phyloP scores from a whole-genome alignment of 352 stramenopile species.

The Globisporangium barbulae region DNA sequence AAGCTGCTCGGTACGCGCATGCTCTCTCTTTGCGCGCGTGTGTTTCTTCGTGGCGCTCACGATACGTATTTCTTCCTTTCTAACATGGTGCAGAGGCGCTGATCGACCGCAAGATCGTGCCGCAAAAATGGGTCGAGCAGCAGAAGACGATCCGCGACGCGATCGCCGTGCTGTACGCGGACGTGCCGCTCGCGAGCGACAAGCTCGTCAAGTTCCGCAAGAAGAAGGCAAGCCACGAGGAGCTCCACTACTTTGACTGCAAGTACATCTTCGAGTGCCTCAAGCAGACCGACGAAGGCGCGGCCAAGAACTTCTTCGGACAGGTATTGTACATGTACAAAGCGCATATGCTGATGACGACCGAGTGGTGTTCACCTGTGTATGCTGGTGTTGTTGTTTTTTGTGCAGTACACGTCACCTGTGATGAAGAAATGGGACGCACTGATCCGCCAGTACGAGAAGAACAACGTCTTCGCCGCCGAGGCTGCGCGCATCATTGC shows the following conservation, averaged over 20 bases:
- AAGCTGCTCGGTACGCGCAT: constrained; percentile 59
- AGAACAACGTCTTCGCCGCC: constrained; percentile 73
- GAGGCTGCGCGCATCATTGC: constrained; percentile 69
- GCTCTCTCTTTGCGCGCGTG: background rate
- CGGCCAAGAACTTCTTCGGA: constrained; percentile 73
- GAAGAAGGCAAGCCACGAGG: constrained; percentile 49
- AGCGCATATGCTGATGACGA: background rate
- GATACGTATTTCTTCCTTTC: background rate
- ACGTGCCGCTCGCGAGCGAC: constrained; percentile 45
- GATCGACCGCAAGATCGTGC: constrained; percentile 69
- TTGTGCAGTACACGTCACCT: constrained; percentile 63
- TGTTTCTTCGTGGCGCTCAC: background rate
- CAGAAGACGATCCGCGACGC: constrained; percentile 58
- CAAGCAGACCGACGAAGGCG: constrained; percentile 54
- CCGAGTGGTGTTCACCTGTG: background rate
- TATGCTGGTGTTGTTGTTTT: background rate
- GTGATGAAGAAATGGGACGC: constrained; percentile 69
- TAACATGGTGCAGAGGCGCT: constrained; percentile 43
- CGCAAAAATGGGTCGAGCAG: constrained; percentile 68
- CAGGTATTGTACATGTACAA: constrained; percentile 26
- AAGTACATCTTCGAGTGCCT: constrained; percentile 61
- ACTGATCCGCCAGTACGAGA: constrained; percentile 71
- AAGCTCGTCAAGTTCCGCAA: constrained; percentile 40
- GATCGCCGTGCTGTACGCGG: constrained; percentile 46
- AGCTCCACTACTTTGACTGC: constrained; percentile 78